Conservation (phyloP, 805 yeast genomes). For the Lipomyces orientalis region DNA sequence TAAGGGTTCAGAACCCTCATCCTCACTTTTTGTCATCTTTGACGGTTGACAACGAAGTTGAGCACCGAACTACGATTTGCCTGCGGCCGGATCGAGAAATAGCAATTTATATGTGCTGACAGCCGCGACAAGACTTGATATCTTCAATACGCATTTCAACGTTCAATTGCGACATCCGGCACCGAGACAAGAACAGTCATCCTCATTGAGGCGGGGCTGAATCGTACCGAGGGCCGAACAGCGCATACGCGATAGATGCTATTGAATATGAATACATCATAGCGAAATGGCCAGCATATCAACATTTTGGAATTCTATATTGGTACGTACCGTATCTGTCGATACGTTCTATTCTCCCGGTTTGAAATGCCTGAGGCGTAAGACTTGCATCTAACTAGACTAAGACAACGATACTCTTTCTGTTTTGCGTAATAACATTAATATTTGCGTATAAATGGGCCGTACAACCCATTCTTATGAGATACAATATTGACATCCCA, state of each 20-base stretch:
- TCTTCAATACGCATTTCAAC: background rate
- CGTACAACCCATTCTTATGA: conserved; percentile 28
- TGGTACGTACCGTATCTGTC: background rate
- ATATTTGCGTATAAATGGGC: conserved; percentile 34
- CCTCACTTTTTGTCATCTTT: no score
- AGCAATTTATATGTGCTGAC: no score
- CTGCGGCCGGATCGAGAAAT: no score
- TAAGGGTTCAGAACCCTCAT: no score
- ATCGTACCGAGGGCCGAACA: background rate
- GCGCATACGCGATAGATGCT: background rate
- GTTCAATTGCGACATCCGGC: background rate
- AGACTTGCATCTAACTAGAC: background rate
- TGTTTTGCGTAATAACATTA: conserved; percentile 17
- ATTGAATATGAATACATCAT: background rate
- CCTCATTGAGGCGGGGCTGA: background rate
- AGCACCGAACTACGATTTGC: no score
- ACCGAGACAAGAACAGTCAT: background rate
- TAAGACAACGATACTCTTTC: conserved; percentile 4
- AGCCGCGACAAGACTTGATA: background rate
- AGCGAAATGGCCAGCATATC: background rate
- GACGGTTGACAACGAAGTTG: no score
- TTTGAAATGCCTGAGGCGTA: background rate
- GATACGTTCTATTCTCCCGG: background rate
- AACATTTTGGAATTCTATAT: background rate
- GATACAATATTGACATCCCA: conserved; percentile 32